Conservation (phyloP, 192 early-diverging fungal species). For the Coemansia sp. region DNA sequence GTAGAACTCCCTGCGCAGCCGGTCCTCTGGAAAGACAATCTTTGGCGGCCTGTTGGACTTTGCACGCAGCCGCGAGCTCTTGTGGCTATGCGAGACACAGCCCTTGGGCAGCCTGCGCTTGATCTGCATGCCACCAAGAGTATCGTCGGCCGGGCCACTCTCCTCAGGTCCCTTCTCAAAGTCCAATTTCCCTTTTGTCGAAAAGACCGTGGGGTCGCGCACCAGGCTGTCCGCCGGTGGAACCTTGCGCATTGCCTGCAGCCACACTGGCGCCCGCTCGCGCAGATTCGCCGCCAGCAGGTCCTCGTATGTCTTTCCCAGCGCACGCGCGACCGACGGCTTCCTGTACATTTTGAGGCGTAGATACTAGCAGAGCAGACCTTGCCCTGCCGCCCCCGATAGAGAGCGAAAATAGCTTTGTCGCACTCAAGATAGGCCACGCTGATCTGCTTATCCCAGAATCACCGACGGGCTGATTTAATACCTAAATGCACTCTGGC, state of each 20-base stretch:
- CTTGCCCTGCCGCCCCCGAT: no score
- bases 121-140: not conserved
- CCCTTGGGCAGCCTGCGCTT: conserved; percentile 26
- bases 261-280: conserved; percentile 40
- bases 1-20: conserved; percentile 79
- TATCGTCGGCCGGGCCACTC: no score
- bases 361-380: no score
- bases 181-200: conserved; percentile 19
- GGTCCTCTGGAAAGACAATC: conserved; percentile 88
- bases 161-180: no score
- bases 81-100: conserved; percentile 33
- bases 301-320: conserved; percentile 32
- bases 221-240: conserved; percentile 45
- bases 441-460: no score
- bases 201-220: conserved; percentile 42
- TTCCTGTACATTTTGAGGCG: conserved; percentile 35
- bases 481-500: no score
- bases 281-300: conserved; percentile 34
- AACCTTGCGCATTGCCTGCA: conserved; percentile 31
- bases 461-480: no score
- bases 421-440: no score
- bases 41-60: conserved; percentile 55
- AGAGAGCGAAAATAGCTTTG: no score
- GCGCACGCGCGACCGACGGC: conserved; percentile 25
- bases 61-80: conserved; percentile 57